These are phyloP conservation scores for Tetragonia tetragonoides DNA, from an alignment of 148 eudicot genomes.

Conservation along the genomic window DNA sequence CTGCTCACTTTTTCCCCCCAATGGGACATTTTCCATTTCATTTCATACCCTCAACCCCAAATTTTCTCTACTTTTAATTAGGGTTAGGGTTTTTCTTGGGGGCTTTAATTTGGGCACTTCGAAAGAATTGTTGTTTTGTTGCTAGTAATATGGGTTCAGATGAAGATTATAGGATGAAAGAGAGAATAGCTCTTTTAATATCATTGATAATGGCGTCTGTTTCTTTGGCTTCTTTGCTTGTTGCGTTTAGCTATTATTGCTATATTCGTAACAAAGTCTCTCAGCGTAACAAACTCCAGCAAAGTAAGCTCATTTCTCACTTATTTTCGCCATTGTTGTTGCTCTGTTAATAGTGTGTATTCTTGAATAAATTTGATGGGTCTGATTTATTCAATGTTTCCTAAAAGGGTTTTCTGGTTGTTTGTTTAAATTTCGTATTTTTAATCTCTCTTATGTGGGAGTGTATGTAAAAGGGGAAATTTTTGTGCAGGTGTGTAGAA, in stretches of 20 bases:
- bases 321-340: background rate
- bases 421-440: background rate
- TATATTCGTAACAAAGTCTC: constrained; percentile 69
- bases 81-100: constrained; percentile 12
- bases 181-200: constrained; percentile 44
- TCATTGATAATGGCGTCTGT: constrained; percentile 58
- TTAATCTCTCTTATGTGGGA: too few species aligned
- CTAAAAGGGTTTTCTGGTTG: background rate
- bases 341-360: background rate
- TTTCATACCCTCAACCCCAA: background rate
- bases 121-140: too few species aligned
- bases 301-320: constrained; percentile 38
- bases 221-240: constrained; percentile 57
- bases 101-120: too few species aligned
- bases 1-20: background rate
- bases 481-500: too few species aligned
- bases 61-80: background rate
- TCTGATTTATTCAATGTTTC: background rate
- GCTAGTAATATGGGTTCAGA: constrained; percentile 31
- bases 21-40: background rate
- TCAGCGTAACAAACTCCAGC: constrained; percentile 45
- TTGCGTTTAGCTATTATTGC: constrained; percentile 76
- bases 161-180: constrained; percentile 50
- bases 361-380: background rate
- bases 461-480: background rate